A percentile compares a stretch with the other conserved stretches of the same genome.
Conservation (phyloP, 2,329 filamentous ascomycete genomes). For the Ustulina deusta region DNA sequence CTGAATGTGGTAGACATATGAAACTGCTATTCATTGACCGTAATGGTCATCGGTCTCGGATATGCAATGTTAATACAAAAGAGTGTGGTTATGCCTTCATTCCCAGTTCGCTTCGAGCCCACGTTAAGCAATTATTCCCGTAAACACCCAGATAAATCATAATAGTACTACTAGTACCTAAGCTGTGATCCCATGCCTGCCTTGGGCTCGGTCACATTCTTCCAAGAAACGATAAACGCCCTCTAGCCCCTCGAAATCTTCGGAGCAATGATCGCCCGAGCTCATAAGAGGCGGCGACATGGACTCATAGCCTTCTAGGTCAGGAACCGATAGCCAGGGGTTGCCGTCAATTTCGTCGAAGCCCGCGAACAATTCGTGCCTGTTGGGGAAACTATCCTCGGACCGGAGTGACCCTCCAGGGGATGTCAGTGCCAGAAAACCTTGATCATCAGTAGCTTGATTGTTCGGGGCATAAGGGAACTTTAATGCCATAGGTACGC, state of each 20-base stretch:
- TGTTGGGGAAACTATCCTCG: conserved; percentile 46
- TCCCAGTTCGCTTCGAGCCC: conserved; percentile 11
- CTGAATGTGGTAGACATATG: conserved; percentile 31
- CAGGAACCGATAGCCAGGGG: conserved; percentile 62
- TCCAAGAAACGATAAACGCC: conserved; percentile 70
- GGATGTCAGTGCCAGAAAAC: conserved; percentile 53
- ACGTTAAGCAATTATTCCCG: conserved; percentile 13
- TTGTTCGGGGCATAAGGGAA: conserved; percentile 84
- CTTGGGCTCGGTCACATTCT: conserved; percentile 63
- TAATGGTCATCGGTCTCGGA: conserved; percentile 11
- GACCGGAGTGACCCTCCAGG: conserved; percentile 63
- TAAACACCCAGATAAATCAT: conserved; percentile 24
- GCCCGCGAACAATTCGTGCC: conserved; percentile 56
- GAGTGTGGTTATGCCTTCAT: conserved; percentile 39
- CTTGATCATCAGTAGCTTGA: conserved; percentile 44
- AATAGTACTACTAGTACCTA: conserved; percentile 19
- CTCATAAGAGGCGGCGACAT: conserved; percentile 62
- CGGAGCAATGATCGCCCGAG: conserved; percentile 59
- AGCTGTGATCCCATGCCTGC: conserved; percentile 16
- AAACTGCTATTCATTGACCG: conserved; percentile 27
- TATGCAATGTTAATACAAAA: conserved; percentile 32
- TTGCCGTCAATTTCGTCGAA: conserved; percentile 58
- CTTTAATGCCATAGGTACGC: conserved; percentile 78
- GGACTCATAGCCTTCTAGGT: conserved; percentile 61
- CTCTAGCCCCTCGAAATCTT: conserved; percentile 67